Base-by-base conservation (phyloP, 2,329 filamentous ascomycete species). In the Fusarium setosum region DNA sequence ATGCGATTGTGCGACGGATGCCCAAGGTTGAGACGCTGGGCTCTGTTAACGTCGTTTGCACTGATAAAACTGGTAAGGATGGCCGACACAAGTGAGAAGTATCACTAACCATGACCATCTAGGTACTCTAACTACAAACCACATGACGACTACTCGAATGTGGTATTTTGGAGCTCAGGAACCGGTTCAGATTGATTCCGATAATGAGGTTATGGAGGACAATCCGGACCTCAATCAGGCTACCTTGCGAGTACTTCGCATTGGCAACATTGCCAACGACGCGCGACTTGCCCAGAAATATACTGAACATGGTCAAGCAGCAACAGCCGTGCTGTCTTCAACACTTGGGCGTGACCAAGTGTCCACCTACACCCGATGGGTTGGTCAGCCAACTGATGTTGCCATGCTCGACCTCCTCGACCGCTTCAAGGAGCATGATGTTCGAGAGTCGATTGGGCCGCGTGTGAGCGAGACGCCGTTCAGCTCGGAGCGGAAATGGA, bases 41-140 rank as follows among this genome's bases (percentile, higher is more conserved):
- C 9, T 97, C 94, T n/a, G 96, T 99, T 59, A 99, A 98, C 73
- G 94, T 99, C n/a, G 93, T 99, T 7, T 99, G 96, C 81, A 97
- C 94, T 69, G 96, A 99, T 83, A 99, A 99, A 81, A 99, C 96
- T 40, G 93, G 88, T 88, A 79, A 70, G 76, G 62, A 15, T 24
- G 24, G 15, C 48, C 13, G 37, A 26, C 3, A 12, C 11, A 24
- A 40, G 2, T 5, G 34, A 24, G 23, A 32, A 24, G 12, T 35
- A 15, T 18, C 13, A 37, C 64, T 77, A 63, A 74, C 47, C 26
- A 24, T 20, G 13, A 31, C n/a, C 40, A 26, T 48, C 32, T 45
- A 90, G 90, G 95, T 29, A 99, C 96, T 2, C 82, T 99, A 61
- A 99, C 96, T 0, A 94, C 94, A 75, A 99, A 98, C 75, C 96